These are phyloP conservation scores for Alternaria arbusti DNA, from an alignment of 2,329 filamentous ascomycete genomes.

Conservation along the genomic window DNA sequence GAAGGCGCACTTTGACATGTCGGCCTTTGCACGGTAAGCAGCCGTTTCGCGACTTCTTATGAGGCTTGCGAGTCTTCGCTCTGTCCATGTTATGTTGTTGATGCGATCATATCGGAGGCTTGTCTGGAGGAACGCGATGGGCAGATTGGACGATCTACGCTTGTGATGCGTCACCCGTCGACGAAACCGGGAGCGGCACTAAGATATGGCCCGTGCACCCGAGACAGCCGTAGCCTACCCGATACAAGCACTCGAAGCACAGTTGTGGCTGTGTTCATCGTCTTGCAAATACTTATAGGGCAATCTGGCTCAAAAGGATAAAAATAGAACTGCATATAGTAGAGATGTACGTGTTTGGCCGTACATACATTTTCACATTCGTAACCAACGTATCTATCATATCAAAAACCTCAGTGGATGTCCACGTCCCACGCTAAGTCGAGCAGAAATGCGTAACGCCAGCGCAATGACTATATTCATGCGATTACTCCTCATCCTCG, in stretches of 20 bases:
- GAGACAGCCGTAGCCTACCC: neutral
- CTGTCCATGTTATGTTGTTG: conserved; percentile 27
- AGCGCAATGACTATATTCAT: neutral
- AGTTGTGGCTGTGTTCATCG: neutral
- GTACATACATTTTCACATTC: neutral
- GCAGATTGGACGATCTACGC: conserved; percentile 6
- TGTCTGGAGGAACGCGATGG: conserved; percentile 1
- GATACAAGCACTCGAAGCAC: neutral
- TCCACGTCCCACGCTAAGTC: conserved; percentile 7
- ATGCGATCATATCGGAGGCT: conserved; percentile 4
- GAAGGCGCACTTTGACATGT: conserved; percentile 36
- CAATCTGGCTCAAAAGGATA: neutral
- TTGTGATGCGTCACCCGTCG: conserved; percentile 5
- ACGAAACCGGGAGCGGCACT: conserved; percentile 1
- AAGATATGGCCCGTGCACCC: conserved; percentile 4
- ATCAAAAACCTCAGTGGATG: neutral
- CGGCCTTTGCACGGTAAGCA: conserved; percentile 39
- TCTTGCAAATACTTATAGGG: neutral
- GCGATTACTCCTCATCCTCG: conserved; percentile 35
- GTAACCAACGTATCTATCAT: neutral
- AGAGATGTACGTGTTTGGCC: neutral
- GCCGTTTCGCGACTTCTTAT: conserved; percentile 39
- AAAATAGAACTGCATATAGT: neutral
- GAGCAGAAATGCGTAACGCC: neutral
- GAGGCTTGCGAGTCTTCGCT: conserved; percentile 35